Conservation (phyloP, 1,284 basidiomycete genomes). For the Takashimella koratensis region DNA sequence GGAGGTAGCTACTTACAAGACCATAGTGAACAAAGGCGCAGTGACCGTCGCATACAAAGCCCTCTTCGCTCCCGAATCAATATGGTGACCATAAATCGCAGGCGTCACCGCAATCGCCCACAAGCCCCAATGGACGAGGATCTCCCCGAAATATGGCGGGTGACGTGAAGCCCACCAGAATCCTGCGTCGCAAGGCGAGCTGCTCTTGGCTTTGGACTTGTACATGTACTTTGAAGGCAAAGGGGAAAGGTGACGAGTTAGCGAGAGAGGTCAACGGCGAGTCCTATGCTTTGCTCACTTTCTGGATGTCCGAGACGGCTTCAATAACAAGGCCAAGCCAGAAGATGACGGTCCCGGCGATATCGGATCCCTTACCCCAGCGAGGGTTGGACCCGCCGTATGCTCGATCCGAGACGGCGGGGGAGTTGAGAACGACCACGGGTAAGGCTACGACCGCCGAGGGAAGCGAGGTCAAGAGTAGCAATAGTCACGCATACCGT, state of each 20-base stretch:
- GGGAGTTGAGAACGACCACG: conserved; percentile 64
- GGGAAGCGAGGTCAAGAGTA: too few relatives aligned
- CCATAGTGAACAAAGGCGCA: conserved; percentile 62
- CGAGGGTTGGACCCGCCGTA: conserved; percentile 54
- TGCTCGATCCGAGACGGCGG: conserved; percentile 56
- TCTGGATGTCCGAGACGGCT: conserved; percentile 61
- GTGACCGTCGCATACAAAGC: conserved; percentile 62
- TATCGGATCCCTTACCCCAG: conserved; percentile 62
- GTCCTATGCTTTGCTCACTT: too few relatives aligned
- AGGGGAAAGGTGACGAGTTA: background rate
- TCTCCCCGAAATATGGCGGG: conserved; percentile 73
- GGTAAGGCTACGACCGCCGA: conserved; percentile 59
- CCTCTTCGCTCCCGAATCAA: conserved; percentile 51
- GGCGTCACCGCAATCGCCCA: conserved; percentile 57
- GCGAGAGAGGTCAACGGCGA: background rate
- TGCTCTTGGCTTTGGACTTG: conserved; percentile 58
- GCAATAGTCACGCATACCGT: too few relatives aligned
- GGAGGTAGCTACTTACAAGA: conserved; percentile 51
- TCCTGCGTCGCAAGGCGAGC: background rate
- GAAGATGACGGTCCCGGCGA: conserved; percentile 66
- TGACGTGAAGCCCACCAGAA: conserved; percentile 40
- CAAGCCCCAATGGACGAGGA: conserved; percentile 69
- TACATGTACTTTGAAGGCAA: conserved; percentile 54
- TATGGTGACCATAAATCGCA: conserved; percentile 30
- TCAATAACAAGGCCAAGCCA: conserved; percentile 62